These are phyloP conservation scores for Phytophthora rubi DNA, from an alignment of 352 stramenopile genomes.

Conservation along the genomic window DNA sequence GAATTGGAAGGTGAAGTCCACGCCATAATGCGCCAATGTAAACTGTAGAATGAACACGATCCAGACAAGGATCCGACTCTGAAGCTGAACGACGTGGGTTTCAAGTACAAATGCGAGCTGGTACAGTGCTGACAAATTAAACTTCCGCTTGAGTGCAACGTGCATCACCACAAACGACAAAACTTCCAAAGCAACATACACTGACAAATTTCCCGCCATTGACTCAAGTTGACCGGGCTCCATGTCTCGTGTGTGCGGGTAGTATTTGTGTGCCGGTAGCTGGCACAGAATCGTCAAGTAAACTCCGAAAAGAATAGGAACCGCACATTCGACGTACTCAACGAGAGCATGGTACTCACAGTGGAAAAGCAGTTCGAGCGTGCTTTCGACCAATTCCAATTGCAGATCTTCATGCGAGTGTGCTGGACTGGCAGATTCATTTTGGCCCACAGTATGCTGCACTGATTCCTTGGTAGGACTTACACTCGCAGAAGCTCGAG, in stretches of 20 bases:
- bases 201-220: slow-evolving; percentile 15
- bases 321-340: slow-evolving; percentile 35
- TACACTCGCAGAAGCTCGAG: background rate
- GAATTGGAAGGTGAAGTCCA: slow-evolving; percentile 30
- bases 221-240: slow-evolving; percentile 10
- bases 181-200: slow-evolving; percentile 23
- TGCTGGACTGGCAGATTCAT: background rate
- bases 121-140: slow-evolving; percentile 29
- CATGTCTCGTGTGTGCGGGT: slow-evolving; percentile 26
- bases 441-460: background rate
- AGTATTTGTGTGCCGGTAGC: slow-evolving; percentile 24
- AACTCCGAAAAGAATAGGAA: slow-evolving; percentile 28
- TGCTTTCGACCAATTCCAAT: slow-evolving; percentile 15
- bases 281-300: slow-evolving; percentile 29
- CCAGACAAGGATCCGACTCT: slow-evolving; percentile 33
- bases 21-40: slow-evolving; percentile 26
- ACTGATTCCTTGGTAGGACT: background rate
- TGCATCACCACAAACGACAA: slow-evolving; percentile 29
- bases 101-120: slow-evolving; percentile 37
- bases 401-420: background rate
- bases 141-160: slow-evolving; percentile 14
- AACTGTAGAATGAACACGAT: slow-evolving; percentile 31
- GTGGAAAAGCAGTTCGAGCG: slow-evolving; percentile 33
- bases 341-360: slow-evolving; percentile 32
- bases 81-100: slow-evolving; percentile 25